Percentiles rank a stretch among this genome's conserved stretches.
phyloP scores from a whole-genome alignment of 176 grass and related monocot species.

The Tillandsia fasciculata region DNA sequence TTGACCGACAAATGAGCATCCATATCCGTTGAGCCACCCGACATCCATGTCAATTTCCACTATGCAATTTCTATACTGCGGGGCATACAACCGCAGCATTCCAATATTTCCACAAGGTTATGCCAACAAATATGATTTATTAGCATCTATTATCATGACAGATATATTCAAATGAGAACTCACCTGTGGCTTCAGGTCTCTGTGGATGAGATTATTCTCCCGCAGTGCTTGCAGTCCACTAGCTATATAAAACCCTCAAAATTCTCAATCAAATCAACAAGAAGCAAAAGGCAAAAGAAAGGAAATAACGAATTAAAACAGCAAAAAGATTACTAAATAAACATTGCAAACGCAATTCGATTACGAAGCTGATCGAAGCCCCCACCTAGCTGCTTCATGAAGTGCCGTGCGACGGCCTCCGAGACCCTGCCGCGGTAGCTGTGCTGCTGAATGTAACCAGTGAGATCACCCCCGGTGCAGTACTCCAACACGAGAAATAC shows the following conservation, averaged over 20 bases:
- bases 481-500: slow-evolving; percentile 55
- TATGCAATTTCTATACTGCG: too few species aligned
- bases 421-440: slow-evolving; percentile 30
- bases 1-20: too few species aligned
- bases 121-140: too few species aligned
- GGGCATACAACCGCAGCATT: too few species aligned
- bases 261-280: not conserved
- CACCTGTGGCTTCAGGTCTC: slow-evolving; percentile 76
- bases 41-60: too few species aligned
- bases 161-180: not conserved
- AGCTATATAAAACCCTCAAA: slow-evolving; percentile 20
- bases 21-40: too few species aligned
- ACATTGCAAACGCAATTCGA: too few species aligned
- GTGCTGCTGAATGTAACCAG: slow-evolving; percentile 20
- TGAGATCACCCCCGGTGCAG: slow-evolving; percentile 58
- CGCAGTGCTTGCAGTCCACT: slow-evolving; percentile 50
- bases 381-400: slow-evolving; percentile 47
- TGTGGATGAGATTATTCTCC: slow-evolving; percentile 46
- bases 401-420: slow-evolving; percentile 33
- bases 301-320: slow-evolving; percentile 1
- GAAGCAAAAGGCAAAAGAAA: not conserved
- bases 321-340: not conserved
- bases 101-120: too few species aligned
- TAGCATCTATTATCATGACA: not conserved
- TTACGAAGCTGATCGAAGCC: too few species aligned